phyloP scores from a whole-genome alignment of 768 basidiomycete genomes.

The Lactifluus subvellereus region DNA sequence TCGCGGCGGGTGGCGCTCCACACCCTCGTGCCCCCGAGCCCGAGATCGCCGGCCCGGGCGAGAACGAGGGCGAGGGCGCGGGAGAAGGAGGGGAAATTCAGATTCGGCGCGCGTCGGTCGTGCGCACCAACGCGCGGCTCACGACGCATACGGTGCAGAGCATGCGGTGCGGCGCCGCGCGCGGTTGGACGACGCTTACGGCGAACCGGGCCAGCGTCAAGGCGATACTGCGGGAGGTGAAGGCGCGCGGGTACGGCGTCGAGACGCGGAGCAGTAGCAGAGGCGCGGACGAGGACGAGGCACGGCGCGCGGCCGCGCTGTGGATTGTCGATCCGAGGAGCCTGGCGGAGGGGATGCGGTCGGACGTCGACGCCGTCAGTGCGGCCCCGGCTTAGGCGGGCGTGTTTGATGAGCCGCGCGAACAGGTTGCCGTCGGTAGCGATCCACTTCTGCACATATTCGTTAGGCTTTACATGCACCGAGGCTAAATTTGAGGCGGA shows the following conservation, averaged over 20 bases:
- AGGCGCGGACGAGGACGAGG: constrained; percentile 5
- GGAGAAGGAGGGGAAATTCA: constrained; percentile 27
- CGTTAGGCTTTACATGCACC: not conserved
- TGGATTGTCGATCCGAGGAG: constrained; percentile 81
- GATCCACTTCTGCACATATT: not conserved
- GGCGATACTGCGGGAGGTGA: constrained; percentile 66
- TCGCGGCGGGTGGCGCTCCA: constrained; percentile 42
- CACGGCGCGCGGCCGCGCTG: constrained; percentile 35
- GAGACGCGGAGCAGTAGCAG: constrained; percentile 5
- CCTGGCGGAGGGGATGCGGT: constrained; percentile 56
- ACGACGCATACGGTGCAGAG: constrained; percentile 77
- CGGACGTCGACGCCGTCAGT: constrained; percentile 29
- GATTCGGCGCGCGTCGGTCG: constrained; percentile 49
- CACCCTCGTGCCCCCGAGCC: constrained; percentile 25
- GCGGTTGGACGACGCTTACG: constrained; percentile 83
- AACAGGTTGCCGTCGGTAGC: not conserved
- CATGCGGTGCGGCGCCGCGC: constrained; percentile 58
- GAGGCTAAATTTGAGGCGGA: too few species aligned
- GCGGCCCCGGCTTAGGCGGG: constrained; percentile 2
- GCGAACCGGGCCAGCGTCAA: constrained; percentile 77
- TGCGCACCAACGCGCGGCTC: constrained; percentile 50
- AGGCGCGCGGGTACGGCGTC: constrained; percentile 30
- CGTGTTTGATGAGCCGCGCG: not conserved
- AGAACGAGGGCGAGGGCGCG: constrained; percentile 18
- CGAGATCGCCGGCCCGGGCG: constrained; percentile 18